Evolutionary conservation across 495 filamentous ascomycete genomes (phyloP).

Genomic region (Penicillium psychrofluorescens): DNA sequence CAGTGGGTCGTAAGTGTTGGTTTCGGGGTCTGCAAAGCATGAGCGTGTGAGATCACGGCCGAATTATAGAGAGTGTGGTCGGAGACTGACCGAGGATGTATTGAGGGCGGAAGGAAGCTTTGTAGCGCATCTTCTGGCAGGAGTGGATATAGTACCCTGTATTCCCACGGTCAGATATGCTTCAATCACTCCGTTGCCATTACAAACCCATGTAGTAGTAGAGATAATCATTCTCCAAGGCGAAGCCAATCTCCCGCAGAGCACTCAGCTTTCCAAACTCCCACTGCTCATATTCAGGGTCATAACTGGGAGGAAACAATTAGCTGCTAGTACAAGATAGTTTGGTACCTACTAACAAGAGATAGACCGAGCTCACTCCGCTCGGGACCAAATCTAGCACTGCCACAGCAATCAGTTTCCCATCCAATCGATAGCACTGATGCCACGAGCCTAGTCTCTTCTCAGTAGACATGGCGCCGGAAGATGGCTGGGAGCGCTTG

Average conservation of each 20-base stretch:
- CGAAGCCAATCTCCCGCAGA: conserved; percentile 72
- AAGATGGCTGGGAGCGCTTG: conserved; percentile 32
- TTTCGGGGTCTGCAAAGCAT: conserved; percentile 55
- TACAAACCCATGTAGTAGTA: conserved; percentile 71
- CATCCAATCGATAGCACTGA: conserved; percentile 90
- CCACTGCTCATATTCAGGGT: conserved; percentile 71
- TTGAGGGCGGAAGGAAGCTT: conserved; percentile 77
- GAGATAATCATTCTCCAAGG: conserved; percentile 65
- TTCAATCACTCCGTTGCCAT: conserved; percentile 2
- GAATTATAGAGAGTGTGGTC: not conserved
- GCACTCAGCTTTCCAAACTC: conserved; percentile 86
- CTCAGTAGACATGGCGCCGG: conserved; percentile 24
- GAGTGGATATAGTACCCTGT: conserved; percentile 64
- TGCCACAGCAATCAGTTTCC: conserved; percentile 76
- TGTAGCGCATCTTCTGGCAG: conserved; percentile 82
- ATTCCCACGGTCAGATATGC: not conserved
- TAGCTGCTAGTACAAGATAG: not conserved
- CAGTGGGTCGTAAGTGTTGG: conserved; percentile 65
- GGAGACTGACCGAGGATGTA: conserved; percentile 57
- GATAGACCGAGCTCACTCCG: conserved; percentile 89
- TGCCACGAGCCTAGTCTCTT: conserved; percentile 82
- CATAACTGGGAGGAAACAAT: conserved; percentile 44
- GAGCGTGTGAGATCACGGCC: not conserved
- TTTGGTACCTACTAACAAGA: conserved; percentile 48
- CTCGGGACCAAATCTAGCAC: conserved; percentile 84